These are phyloP conservation scores for Symbiotaphrina buchneri DNA, from an alignment of 495 filamentous ascomycete genomes.

Conservation along the genomic window DNA sequence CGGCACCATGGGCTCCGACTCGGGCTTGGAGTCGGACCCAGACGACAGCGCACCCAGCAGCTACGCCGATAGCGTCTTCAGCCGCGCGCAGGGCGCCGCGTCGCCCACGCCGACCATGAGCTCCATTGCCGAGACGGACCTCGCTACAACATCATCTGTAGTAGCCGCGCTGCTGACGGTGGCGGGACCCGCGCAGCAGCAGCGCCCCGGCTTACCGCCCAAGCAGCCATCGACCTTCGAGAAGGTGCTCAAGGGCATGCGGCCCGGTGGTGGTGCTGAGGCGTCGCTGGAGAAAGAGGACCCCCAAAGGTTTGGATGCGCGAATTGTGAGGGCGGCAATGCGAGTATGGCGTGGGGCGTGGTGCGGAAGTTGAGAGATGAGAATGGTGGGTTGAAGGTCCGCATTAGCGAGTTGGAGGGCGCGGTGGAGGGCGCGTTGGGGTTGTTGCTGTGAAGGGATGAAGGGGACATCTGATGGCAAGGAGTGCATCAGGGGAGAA, in stretches of 20 bases:
- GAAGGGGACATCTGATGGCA: no score
- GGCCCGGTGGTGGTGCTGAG: not conserved
- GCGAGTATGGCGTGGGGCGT: not conserved
- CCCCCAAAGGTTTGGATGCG: not conserved
- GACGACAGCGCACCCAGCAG: constrained; percentile 34
- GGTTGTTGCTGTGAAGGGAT: no score
- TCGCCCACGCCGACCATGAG: not conserved
- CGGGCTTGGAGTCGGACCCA: constrained; percentile 28
- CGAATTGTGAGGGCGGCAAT: not conserved
- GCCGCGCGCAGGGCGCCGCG: not conserved
- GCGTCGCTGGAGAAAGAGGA: not conserved
- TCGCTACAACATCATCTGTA: not conserved
- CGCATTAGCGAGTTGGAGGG: not conserved
- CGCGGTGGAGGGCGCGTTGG: not conserved
- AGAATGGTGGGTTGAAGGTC: not conserved
- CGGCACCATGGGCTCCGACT: constrained; percentile 25
- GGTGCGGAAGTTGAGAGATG: not conserved
- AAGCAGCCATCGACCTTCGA: not conserved
- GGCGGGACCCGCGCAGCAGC: not conserved
- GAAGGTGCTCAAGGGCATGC: constrained; percentile 1
- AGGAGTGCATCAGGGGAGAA: no score
- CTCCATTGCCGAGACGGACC: not conserved
- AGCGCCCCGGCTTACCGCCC: not conserved
- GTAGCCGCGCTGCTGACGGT: no score
- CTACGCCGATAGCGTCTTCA: constrained; percentile 10